Evolutionary conservation across 345 rosid genomes (phyloP), one percentile per base, ranked within the genome.

Genomic region (Boechera divaricarpa): DNA sequence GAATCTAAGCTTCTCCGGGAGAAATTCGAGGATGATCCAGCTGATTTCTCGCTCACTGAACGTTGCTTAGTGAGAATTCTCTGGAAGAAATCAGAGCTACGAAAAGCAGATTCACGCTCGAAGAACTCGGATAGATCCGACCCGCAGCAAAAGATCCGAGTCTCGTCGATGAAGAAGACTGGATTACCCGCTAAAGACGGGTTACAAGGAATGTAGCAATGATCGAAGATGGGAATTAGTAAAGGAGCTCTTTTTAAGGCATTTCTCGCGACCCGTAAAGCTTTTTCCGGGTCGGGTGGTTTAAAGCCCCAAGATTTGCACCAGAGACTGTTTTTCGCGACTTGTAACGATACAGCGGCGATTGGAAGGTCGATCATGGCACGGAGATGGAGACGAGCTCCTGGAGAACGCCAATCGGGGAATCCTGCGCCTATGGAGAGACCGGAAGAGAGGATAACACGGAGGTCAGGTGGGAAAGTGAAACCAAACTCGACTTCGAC

Each of bases 121-220:
- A 89, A 92, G 53, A 89, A 92, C 64, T 86, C 91, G 5, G 89
- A 85, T 38, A 92, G 87, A 82, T 92, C 98, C 77, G 83, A 84
- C 12, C 96, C 96, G 79, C 98, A 92, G 51, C 92, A 88, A 74
- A 89, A 90, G 70, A 92, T 70, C 74, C 88, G 82, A 56, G 79
- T 86, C 77, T 92, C 98, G 16, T 92, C 98, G 12, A 92, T 84
- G 81, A 79, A 92, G 82, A 92, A 93, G 3, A 93, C 82, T 1
- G 96, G 98, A 70, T 93, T 92, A 16, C 98, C 98, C 1, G 93
- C 91, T 45, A 92, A 56, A n/a, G 86, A 74, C n/a, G 98, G 98
- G 56, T 86, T 85, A 65, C 94, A 90, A 38, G 98, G 98, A 81
- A 92, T 87, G 80, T 92, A 92, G 76, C 96, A 90, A 60, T 84